Evolutionary conservation across 768 basidiomycete species (phyloP), one percentile per base, ranked within the genome.

Genomic region (Lactarius vividus): DNA sequence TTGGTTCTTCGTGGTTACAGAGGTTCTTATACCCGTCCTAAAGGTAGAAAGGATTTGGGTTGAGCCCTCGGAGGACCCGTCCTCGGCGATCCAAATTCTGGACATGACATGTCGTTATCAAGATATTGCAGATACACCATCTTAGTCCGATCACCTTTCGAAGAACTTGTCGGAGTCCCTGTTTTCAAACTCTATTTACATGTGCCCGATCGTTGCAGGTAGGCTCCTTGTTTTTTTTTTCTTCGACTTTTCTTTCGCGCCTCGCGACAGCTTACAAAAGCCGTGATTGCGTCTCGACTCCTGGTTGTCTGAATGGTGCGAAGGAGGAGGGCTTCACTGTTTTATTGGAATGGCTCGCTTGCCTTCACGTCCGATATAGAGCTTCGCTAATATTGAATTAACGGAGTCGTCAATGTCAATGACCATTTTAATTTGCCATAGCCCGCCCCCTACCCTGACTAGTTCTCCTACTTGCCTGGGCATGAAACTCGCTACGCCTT

Each of bases 121-220:
- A 39, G 33, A 61, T 61, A 33, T 52, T 16, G 5, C n/a, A 15
- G 33, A 61, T 61, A 40, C n/a, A n/a, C 13, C 37, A 11, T 33
- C 60, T 15, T 65, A 35, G 56, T 52, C 33, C 26, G 46, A 23
- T 39, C 37, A 46, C 57, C 16, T 61, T 61, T 39, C 39, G 52
- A 53, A 58, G 37, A 26, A 42, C 29, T 42, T 11, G 57, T 61
- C 65, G 60, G 65, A 66, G 65, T 66, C 65, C 35, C 28, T 40
- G 55, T 23, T 39, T 57, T 61, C 37, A 29, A 62, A 66, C 60
- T 42, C 54, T 62, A 57, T 66, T 44, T 6, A 35, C 37, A 18
- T 37, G 55, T 61, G 39, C 13, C 26, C 59, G 65, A 57, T 57
- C 54, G 28, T 10, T 29, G 15, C 44, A 31, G 40, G 29, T 55